Percentiles rank a stretch among this genome's conserved stretches.
Conservation (phyloP, 345 rosid genomes). For the Populus euphratica region DNA sequence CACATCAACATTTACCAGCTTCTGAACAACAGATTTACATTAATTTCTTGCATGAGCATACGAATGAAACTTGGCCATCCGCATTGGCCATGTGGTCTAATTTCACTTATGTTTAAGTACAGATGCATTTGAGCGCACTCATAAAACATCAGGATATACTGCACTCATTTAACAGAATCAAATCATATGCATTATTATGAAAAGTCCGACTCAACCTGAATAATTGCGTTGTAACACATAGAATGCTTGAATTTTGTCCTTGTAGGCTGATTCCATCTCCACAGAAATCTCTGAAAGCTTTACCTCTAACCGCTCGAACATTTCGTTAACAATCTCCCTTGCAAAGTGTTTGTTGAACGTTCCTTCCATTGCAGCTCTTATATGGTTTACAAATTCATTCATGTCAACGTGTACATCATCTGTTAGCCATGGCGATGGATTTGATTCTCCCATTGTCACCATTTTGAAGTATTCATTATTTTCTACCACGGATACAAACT, state of each 20-base stretch:
- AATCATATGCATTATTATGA: no score
- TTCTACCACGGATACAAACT: conserved; percentile 27
- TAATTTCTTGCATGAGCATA: no score
- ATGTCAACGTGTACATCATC: conserved; percentile 32
- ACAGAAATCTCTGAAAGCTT: conserved; percentile 31
- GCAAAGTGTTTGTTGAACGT: conserved; percentile 40
- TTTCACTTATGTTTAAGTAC: no score
- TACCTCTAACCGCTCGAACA: conserved; percentile 28
- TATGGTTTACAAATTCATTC: conserved; percentile 30
- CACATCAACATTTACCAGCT: no score
- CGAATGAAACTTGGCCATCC: no score
- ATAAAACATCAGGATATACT: no score
- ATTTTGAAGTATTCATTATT: conserved; percentile 39
- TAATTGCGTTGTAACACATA: conserved; percentile 15
- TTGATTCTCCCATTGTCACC: conserved; percentile 33
- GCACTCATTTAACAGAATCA: no score
- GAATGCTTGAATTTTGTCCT: conserved; percentile 32
- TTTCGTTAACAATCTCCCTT: conserved; percentile 14
- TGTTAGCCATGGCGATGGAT: conserved; percentile 41
- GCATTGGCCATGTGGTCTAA: no score
- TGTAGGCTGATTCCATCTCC: conserved; percentile 34
- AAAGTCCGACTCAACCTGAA: background rate
- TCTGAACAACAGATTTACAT: no score
- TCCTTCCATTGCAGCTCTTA: conserved; percentile 51
- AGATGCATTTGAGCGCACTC: no score